Conservation (phyloP, 2,329 filamentous ascomycete genomes). For the Sarocladiaceae sp. region DNA sequence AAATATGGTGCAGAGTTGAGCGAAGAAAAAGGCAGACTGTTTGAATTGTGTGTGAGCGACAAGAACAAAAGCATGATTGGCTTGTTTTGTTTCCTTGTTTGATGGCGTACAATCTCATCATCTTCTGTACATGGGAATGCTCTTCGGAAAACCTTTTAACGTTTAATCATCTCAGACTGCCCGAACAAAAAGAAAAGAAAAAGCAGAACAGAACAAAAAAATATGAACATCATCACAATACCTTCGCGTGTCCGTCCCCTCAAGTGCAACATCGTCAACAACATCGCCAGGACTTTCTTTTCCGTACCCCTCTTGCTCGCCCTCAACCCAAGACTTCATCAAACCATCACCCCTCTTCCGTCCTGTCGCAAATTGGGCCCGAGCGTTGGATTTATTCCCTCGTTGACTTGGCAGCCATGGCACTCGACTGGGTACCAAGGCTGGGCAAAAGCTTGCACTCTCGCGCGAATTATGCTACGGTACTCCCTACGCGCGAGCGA, state of each 20-base stretch:
- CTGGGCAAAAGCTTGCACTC: slow-evolving; percentile 3
- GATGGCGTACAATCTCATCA: background rate
- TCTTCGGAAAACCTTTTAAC: background rate
- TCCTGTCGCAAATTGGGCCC: too few species aligned
- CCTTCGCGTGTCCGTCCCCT: background rate
- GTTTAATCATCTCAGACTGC: background rate
- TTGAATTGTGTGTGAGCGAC: background rate
- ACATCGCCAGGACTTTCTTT: background rate
- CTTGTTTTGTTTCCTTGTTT: slow-evolving; percentile 3
- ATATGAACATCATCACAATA: background rate
- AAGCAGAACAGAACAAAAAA: background rate
- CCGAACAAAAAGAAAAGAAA: background rate
- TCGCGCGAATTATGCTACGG: too few species aligned
- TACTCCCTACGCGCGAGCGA: too few species aligned
- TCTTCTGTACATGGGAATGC: background rate
- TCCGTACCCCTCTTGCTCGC: background rate
- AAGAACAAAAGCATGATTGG: slow-evolving; percentile 4
- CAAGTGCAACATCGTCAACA: background rate
- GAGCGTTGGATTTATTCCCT: background rate
- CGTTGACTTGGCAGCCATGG: background rate
- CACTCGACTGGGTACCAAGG: background rate
- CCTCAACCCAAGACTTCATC: too few species aligned
- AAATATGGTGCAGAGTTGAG: background rate
- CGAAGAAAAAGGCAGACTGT: background rate
- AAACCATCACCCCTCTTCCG: background rate